These are phyloP conservation scores for Sugiyamaella sp. DNA, from an alignment of 1,139 yeast species.

Conservation along the genomic window DNA sequence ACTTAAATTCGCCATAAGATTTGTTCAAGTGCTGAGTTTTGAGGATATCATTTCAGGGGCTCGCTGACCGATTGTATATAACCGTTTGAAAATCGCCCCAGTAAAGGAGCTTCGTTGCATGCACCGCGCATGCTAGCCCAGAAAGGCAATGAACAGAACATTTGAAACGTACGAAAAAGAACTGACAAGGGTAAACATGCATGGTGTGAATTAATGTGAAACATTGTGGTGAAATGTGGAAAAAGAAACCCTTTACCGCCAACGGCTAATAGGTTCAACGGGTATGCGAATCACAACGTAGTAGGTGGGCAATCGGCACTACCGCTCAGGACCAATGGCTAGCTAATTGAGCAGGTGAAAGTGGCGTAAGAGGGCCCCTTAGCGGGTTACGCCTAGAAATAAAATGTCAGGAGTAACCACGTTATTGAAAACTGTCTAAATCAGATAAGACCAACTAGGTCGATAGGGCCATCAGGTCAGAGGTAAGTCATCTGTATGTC, in stretches of 20 bases:
- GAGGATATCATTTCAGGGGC: slow-evolving; percentile 1
- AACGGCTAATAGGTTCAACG: background rate
- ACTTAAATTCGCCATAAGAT: no score
- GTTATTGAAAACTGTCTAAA: background rate
- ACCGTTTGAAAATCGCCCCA: slow-evolving; percentile 11
- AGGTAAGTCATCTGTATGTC: background rate
- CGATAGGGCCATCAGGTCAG: background rate
- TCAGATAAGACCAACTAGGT: background rate
- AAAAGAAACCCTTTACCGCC: slow-evolving; percentile 1
- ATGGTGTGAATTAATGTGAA: background rate
- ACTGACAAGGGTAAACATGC: background rate
- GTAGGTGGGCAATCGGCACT: background rate
- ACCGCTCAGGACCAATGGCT: background rate
- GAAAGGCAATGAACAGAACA: slow-evolving; percentile 3
- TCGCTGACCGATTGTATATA: background rate
- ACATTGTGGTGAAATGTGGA: background rate
- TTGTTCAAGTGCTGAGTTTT: background rate
- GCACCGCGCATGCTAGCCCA: background rate
- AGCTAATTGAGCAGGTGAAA: no score
- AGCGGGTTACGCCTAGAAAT: no score
- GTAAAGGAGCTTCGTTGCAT: slow-evolving; percentile 2
- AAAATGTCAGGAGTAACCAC: no score
- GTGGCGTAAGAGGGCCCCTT: no score
- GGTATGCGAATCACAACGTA: slow-evolving; percentile 1
- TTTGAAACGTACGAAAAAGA: slow-evolving; percentile 10